phyloP scores from a whole-genome alignment of 177 flowering plant species.

The Tripterygium wilfordii region DNA sequence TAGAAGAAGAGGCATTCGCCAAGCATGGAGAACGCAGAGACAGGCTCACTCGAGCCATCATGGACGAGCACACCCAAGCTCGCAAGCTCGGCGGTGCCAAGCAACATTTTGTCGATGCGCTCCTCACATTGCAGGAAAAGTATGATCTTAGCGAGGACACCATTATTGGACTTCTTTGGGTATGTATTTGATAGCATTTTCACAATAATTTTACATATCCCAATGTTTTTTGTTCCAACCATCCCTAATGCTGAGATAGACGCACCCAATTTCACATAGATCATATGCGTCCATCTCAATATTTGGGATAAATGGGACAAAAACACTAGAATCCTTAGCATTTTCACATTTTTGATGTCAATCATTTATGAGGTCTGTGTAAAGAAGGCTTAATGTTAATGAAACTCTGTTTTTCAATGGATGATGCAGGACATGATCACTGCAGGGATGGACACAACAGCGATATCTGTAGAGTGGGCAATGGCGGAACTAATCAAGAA shows the following conservation, averaged over 20 bases:
- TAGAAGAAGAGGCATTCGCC: slow-evolving; percentile 58
- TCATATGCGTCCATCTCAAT: too few species aligned
- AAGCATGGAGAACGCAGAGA: slow-evolving; percentile 66
- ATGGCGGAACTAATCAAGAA: slow-evolving; percentile 74
- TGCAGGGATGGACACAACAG: slow-evolving; percentile 88
- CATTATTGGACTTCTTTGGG: slow-evolving; percentile 94
- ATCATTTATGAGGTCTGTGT: too few species aligned
- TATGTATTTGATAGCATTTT: too few species aligned
- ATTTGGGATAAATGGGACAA: too few species aligned
- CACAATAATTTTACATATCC: too few species aligned
- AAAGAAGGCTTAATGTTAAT: too few species aligned
- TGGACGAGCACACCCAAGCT: slow-evolving; percentile 74
- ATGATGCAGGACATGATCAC: slow-evolving; percentile 65
- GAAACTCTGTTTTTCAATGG: too few species aligned
- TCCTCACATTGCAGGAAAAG: slow-evolving; percentile 67
- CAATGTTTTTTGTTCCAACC: too few species aligned
- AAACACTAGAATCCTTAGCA: too few species aligned
- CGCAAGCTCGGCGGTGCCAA: slow-evolving; percentile 45
- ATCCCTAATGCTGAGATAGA: too few species aligned
- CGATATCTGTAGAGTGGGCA: slow-evolving; percentile 76
- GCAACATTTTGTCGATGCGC: slow-evolving; percentile 81
- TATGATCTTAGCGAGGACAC: slow-evolving; percentile 89
- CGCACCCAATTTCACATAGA: too few species aligned
- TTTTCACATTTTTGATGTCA: too few species aligned
- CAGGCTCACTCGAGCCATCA: slow-evolving; percentile 61